These are phyloP conservation scores for Fusarium bulbicola DNA, from an alignment of 2,329 filamentous ascomycete species.

Conservation along the genomic window DNA sequence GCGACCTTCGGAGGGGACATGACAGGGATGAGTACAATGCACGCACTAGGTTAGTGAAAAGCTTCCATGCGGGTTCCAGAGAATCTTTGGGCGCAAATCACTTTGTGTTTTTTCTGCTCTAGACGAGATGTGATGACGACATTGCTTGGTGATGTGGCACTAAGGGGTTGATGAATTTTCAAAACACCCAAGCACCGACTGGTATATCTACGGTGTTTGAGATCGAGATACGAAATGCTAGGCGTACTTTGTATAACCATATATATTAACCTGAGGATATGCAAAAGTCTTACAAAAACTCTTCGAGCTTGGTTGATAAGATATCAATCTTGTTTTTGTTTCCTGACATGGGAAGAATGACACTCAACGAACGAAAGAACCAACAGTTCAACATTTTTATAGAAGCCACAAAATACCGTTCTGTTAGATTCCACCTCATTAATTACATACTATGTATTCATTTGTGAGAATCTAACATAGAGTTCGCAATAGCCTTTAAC, in stretches of 20 bases:
- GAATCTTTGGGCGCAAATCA: not conserved
- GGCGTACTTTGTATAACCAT: rapidly evolving
- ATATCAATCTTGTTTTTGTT: rapidly evolving
- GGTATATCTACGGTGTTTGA: no score
- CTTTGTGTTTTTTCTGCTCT: not conserved
- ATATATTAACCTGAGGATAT: not conserved
- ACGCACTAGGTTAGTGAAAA: slow-evolving; percentile 1
- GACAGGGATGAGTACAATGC: slow-evolving; percentile 1
- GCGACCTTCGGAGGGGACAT: not conserved
- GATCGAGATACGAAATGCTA: not conserved
- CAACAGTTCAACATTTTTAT: rapidly evolving
- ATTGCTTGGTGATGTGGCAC: not conserved
- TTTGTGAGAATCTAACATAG: rapidly evolving
- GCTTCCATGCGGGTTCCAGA: slow-evolving; percentile 4
- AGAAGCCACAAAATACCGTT: rapidly evolving
- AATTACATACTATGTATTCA: rapidly evolving
- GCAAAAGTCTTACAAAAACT: rapidly evolving
- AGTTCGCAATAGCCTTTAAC: not conserved
- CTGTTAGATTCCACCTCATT: rapidly evolving
- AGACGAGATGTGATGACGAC: slow-evolving; percentile 7
- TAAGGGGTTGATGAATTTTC: not conserved
- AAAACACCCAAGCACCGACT: not conserved
- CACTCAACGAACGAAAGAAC: rapidly evolving
- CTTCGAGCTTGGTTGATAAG: rapidly evolving
- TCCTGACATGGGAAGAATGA: rapidly evolving